Evolutionary conservation across 1,284 basidiomycete genomes (phyloP), one percentile per base, ranked within the genome.

Genomic region (Thelephora terrestris): DNA sequence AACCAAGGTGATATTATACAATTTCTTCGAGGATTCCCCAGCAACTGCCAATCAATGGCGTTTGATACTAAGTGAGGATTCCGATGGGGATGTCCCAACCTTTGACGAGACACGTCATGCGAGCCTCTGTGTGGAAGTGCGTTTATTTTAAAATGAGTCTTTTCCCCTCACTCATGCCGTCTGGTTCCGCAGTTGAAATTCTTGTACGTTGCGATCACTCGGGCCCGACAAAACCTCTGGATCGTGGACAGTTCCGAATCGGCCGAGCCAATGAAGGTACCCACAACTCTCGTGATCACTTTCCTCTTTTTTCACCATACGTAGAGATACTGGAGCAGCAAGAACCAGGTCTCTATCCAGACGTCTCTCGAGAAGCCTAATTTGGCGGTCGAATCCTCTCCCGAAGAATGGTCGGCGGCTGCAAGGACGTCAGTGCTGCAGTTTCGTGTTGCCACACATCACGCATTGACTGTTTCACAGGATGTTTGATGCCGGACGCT

Each of bases 401-500:
- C 61, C 0, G 70, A 68, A 20, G 75, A 82, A 58, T 85, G 83
- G 81, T 71, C 65, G 10, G 63, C 61, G 7, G 71, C 67, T 16
- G 81, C 77, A 2, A 61, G 61, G 3, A 61, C 65, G 39, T 42
- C 21, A 21, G 39, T 42, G 16, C 14, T n/a, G 14, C 39, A 6
- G 5, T 23, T n/a, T 16, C 9, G 12, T 23, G 6, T 5, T 14
- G 25, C 5, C 10, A 6, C 17, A 21, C 3, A 5, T 9, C 25
- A n/a, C n/a, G n/a, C 21, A 20, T 12, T 23, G 21, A 20, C 39
- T 16, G 6, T 6, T 20, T n/a, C 18, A 14, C 39, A 42, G 39
- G 2, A 59, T 85, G 4, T 85, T 86, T 57, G 61, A 71, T 7
- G 69, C 76, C 36, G 68, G 72, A 42, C 70, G 69, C n/a, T 87